These are phyloP conservation scores for Yarrowia sp. DNA, from an alignment of 805 yeast genomes.

Conservation along the genomic window DNA sequence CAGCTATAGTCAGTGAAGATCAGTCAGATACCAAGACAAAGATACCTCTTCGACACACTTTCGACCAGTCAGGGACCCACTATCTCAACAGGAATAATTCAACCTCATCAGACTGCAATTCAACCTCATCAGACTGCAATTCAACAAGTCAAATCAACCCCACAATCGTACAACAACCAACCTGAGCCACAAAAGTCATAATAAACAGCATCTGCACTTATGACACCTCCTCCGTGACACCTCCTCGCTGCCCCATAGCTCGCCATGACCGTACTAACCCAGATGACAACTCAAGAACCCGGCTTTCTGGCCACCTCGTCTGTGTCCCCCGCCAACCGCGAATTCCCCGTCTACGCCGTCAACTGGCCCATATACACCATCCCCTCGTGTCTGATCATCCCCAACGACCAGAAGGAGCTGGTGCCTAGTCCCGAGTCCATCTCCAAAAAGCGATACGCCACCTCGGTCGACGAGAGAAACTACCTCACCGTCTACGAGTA, in stretches of 20 bases:
- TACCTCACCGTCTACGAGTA: constrained; percentile 76
- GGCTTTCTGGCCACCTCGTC: constrained; percentile 36
- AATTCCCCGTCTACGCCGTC: constrained; percentile 43
- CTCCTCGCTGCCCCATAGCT: no score
- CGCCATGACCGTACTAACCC: constrained; percentile 17
- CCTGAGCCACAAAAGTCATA: no score
- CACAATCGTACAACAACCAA: no score
- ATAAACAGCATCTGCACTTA: no score
- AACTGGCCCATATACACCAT: constrained; percentile 47
- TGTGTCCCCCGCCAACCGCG: constrained; percentile 27
- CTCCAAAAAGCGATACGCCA: constrained; percentile 58
- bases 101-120: no score
- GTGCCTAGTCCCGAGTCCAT: constrained; percentile 42
- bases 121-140: no score
- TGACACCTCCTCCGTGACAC: no score
- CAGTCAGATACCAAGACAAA: neutral
- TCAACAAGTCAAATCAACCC: no score
- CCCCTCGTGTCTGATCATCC: constrained; percentile 40
- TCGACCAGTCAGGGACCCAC: no score
- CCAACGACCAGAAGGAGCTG: constrained; percentile 39
- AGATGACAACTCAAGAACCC: constrained; percentile 29
- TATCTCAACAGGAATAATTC: no score
- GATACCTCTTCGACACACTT: neutral
- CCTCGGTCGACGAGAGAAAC: constrained; percentile 74
- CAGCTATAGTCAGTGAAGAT: neutral